Base-by-base conservation (phyloP, 768 basidiomycete species). In the Baorangia bicolor region DNA sequence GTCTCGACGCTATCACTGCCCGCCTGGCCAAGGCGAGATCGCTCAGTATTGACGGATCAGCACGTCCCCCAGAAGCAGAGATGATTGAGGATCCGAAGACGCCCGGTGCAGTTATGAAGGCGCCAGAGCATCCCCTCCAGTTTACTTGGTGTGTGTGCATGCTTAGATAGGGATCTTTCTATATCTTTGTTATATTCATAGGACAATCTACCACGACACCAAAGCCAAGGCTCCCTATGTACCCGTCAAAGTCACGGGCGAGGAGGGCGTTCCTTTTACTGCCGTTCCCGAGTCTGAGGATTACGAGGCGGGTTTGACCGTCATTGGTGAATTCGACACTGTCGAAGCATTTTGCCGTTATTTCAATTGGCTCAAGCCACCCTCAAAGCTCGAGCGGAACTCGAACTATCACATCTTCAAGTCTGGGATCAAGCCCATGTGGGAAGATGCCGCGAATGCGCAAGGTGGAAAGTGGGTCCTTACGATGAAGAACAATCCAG, bases 361-460 rank as follows among this genome's bases (percentile, higher is more conserved):
- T 75, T 90, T 92, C 79, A 93, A 94, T 74, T 94, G 92, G 92
- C 85, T 93, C 59, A 94, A 94, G 72, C 89, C 90, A 0, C 94
- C 94, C 12, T 92, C 91, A 33, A 83, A 85, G 65, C 83, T 96
- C 33, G 90, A 94, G 64, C 86, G 86, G 64, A 93, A 92, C 74
- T 88, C 89, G 43, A 98, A 97, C 74, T 94, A 96, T 64, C 94
- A 98, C 68, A 80, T 98, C 52, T 97, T 98, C 83, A 96, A 96
- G 75, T 80, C 84, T 21, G 91, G 91, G 18, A 94, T 94, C 77
- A 92, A 93, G 68, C 92, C 92, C 14, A 96, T 97, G 94, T 97
- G 94, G 94, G 94, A 96, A 75, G 94, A 96, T 69, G 83, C 83
- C 30, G 90, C 92, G 51, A 97, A 97, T 66, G 89, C 90, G 25